Base-by-base conservation (phyloP, 2,329 filamentous ascomycete species). In the Pseudogymnoascus sp. region DNA sequence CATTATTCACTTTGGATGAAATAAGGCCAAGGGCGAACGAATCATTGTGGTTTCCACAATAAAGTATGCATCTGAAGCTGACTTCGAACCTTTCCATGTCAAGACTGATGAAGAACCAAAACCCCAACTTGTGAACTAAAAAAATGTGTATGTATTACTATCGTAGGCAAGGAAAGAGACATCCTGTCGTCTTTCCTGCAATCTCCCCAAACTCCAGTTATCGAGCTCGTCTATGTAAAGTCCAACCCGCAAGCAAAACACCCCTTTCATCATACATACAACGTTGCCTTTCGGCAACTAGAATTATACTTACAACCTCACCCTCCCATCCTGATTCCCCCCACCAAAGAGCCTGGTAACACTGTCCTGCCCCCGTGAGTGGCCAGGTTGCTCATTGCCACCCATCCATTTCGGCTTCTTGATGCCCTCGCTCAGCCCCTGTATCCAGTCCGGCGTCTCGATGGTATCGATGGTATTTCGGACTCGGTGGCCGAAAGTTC, bases 401-500 rank as follows among this genome's bases (percentile, higher is more conserved):
- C 85, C 83, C 85, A 95, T 89, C 91, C 91, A 96, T 70, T 86
- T 88, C 4, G 91, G 91, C 72, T 87, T 85, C 74, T 87, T 90
- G 74, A 93, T 84, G 7, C 82, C 83, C 64, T 84, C 81, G 1
- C 85, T 83, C 29, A 91, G 79, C 26, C 90, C 88, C 69, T 86
- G 83, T 67, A 96, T 78, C 92, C 93, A 97, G 67, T 86, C 86
- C 0, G 95, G 93, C 31, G 87, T 82, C 61, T 92, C 88, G 1
- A 91, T 82, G 0, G 86, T 89, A 65, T 97, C 93, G 61, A 97
- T 85, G 0, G 95, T 97, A 72, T 99, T 99, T 75, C 87, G 90
- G 69, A 99, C 87, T 37, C 93, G 83, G 72, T 96, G 90, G 0
- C 90, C 86, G 65, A 97, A 86, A 35, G 88, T 87, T 68, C 90